phyloP scores from a whole-genome alignment of 1,284 basidiomycete species.

The Veloboletus limbatus region DNA sequence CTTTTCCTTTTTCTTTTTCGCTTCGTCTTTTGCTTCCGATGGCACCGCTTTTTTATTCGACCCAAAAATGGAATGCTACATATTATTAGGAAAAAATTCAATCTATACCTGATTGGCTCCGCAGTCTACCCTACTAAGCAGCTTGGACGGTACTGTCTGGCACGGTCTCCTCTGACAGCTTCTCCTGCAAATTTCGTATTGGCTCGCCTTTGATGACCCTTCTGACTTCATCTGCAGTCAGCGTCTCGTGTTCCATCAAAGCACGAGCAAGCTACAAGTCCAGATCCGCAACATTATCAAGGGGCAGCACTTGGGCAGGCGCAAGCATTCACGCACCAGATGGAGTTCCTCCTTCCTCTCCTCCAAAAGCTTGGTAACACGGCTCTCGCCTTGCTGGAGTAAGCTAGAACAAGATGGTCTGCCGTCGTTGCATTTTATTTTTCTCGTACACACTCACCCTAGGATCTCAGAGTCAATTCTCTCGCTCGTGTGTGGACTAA shows the following conservation, averaged over 20 bases:
- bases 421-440: accelerated
- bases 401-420: slow-evolving; percentile 45
- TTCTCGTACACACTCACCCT: slow-evolving; percentile 47
- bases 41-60: slow-evolving; percentile 13
- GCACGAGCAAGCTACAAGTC: slow-evolving; percentile 82
- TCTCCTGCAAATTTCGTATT: slow-evolving; percentile 65
- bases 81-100: no score
- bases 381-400: slow-evolving; percentile 69
- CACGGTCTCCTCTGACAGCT: slow-evolving; percentile 62
- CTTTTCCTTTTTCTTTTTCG: slow-evolving; percentile 21
- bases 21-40: slow-evolving; percentile 8
- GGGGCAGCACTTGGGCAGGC: no score
- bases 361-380: slow-evolving; percentile 69
- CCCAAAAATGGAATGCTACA: not conserved
- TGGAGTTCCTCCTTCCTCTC: slow-evolving; percentile 79
- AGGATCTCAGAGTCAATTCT: slow-evolving; percentile 84
- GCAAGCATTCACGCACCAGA: slow-evolving; percentile 48
- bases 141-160: no score
- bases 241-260: slow-evolving; percentile 91
- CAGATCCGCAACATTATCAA: no score
- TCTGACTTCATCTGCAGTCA: slow-evolving; percentile 80
- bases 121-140: no score
- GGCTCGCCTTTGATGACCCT: slow-evolving; percentile 81
- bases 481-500: slow-evolving; percentile 74
- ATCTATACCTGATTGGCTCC: no score